Evolutionary conservation across 352 stramenopile species (phyloP).

Genomic region (Phytopythium montanum): DNA sequence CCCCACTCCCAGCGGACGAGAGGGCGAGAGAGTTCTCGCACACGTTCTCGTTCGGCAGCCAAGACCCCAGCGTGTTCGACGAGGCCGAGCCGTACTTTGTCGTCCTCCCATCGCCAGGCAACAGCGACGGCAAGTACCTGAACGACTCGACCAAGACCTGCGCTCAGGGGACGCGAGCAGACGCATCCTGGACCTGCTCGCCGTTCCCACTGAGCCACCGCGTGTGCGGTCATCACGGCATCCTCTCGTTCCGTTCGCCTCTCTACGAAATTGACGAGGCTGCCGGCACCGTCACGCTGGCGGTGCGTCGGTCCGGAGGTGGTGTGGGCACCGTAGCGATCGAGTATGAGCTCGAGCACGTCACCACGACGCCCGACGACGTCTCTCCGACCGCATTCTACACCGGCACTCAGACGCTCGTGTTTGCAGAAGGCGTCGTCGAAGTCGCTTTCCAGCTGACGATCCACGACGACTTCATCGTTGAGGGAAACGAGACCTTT

Average conservation of each 20-base stretch:
- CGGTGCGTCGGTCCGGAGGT: constrained; percentile 82
- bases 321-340: constrained; percentile 73
- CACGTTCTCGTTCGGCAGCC: constrained; percentile 88
- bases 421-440: constrained; percentile 80
- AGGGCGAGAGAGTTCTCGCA: constrained; percentile 86
- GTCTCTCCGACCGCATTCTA: constrained; percentile 87
- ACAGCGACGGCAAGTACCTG: constrained; percentile 12
- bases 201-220: constrained; percentile 57
- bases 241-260: constrained; percentile 86
- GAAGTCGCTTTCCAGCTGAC: constrained; percentile 87
- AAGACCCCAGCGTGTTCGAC: constrained; percentile 88
- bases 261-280: constrained; percentile 82
- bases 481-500: constrained; percentile 70
- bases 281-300: constrained; percentile 71
- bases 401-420: constrained; percentile 72
- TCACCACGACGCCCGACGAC: constrained; percentile 70
- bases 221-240: constrained; percentile 89
- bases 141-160: constrained; percentile 63
- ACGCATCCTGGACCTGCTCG: constrained; percentile 69
- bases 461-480: constrained; percentile 89
- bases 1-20: constrained; percentile 87
- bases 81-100: constrained; percentile 87
- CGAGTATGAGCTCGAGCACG: constrained; percentile 81
- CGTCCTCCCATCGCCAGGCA: constrained; percentile 16
- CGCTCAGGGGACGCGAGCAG: constrained; percentile 45